Evolutionary conservation across 1,139 yeast genomes (phyloP).

Genomic region (Taphrina deformans): DNA sequence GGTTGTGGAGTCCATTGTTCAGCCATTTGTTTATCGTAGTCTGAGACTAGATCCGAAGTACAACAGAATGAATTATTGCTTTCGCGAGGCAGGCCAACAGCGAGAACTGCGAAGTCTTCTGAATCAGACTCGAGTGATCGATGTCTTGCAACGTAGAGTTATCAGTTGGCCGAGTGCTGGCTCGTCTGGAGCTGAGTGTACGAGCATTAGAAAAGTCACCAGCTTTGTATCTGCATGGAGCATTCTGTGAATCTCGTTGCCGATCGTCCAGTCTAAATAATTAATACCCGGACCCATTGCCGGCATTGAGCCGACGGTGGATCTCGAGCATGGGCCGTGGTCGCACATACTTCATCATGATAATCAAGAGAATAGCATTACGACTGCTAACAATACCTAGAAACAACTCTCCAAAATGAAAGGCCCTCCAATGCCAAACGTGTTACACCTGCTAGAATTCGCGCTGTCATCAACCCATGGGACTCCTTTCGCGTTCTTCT

Average conservation of each 20-base stretch:
- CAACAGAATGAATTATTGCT: not conserved
- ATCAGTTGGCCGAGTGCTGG: not conserved
- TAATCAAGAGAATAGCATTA: too few species aligned
- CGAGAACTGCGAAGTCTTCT: not conserved
- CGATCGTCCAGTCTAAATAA: not conserved
- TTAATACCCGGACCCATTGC: slow-evolving; percentile 4
- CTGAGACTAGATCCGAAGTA: not conserved
- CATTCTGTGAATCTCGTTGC: slow-evolving; percentile 2
- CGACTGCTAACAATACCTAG: too few species aligned
- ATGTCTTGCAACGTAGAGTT: not conserved
- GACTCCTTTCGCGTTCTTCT: too few species aligned
- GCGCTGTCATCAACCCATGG: not conserved
- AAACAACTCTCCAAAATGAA: not conserved
- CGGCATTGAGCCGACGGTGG: too few species aligned
- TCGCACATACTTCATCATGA: not conserved
- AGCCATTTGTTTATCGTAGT: slow-evolving; percentile 15
- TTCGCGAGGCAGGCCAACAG: not conserved
- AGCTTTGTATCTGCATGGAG: not conserved
- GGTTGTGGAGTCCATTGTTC: slow-evolving; percentile 35
- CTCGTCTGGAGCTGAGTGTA: not conserved
- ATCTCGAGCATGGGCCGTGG: not conserved
- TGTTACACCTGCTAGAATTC: not conserved
- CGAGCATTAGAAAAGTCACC: not conserved
- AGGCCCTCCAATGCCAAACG: not conserved
- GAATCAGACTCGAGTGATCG: not conserved